Percentiles rank a stretch among this genome's conserved stretches.
These are phyloP conservation scores for Clonostachys rhizophaga DNA, from an alignment of 2,329 filamentous ascomycete species.

Conservation along the genomic window DNA sequence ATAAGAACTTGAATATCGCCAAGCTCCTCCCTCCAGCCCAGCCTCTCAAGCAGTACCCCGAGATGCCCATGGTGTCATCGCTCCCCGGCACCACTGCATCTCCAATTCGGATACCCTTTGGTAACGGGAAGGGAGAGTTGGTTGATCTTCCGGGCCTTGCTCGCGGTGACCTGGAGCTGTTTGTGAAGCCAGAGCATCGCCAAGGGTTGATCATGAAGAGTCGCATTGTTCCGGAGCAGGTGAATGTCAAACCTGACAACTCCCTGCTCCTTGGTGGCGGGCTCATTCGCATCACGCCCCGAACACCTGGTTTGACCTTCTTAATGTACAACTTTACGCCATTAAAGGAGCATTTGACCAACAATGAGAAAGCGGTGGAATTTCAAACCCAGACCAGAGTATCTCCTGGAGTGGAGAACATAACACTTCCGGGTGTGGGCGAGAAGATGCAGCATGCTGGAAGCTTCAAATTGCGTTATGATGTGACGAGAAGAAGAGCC, in stretches of 20 bases:
- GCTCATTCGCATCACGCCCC: conserved; percentile 81
- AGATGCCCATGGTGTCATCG: conserved; percentile 81
- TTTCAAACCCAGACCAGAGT: conserved; percentile 63
- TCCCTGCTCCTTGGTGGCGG: conserved; percentile 77
- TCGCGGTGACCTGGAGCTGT: conserved; percentile 66
- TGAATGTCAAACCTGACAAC: conserved; percentile 68
- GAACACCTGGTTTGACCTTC: conserved; percentile 55
- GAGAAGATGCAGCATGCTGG: conserved; percentile 66
- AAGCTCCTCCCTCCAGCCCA: conserved; percentile 73
- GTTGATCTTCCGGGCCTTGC: conserved; percentile 88
- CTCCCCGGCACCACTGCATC: conserved; percentile 92
- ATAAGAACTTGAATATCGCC: conserved; percentile 24
- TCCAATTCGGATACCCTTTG: conserved; percentile 89
- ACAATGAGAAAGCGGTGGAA: conserved; percentile 72
- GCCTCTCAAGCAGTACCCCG: conserved; percentile 68
- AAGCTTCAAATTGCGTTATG: conserved; percentile 68
- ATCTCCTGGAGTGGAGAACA: conserved; percentile 53
- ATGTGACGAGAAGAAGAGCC: conserved; percentile 76
- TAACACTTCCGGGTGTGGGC: conserved; percentile 54
- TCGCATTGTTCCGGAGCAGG: conserved; percentile 69
- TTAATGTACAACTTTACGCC: conserved; percentile 86
- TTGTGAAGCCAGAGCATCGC: conserved; percentile 63
- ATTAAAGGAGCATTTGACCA: conserved; percentile 69
- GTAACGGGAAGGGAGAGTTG: conserved; percentile 79
- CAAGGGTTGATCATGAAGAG: conserved; percentile 72